Conservation (phyloP, 179 eudicot genomes). For the Silene coronaria region DNA sequence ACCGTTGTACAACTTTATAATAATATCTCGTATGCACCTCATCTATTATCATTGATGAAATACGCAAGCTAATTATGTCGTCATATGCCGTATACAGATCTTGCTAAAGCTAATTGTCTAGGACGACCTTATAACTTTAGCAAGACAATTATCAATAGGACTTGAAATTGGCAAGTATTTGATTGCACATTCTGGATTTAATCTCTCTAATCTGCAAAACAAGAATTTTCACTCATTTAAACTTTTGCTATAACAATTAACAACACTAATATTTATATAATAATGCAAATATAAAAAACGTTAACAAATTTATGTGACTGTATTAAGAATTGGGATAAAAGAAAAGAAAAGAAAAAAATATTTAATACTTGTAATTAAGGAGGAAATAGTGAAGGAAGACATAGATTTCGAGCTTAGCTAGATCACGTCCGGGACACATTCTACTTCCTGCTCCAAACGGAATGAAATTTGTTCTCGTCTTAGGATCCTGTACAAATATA, state of each 20-base stretch:
- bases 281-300: not conserved
- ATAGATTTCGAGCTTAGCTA: conserved; percentile 53
- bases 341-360: not conserved
- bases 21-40: no score
- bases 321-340: not conserved
- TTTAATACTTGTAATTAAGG: conserved; percentile 46
- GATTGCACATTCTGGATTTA: conserved; percentile 23
- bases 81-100: no score
- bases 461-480: conserved; percentile 37
- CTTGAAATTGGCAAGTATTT: conserved; percentile 36
- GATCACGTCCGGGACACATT: conserved; percentile 59
- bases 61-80: no score
- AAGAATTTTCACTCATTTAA: not conserved
- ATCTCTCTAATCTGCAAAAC: conserved; percentile 26
- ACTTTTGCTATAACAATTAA: not conserved
- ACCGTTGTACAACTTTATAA: no score
- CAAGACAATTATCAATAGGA: conserved; percentile 32
- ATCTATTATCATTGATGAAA: no score
- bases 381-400: conserved; percentile 52
- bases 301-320: not conserved
- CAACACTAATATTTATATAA: not conserved
- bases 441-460: conserved; percentile 67
- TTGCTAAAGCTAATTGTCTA: not conserved
- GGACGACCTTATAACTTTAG: conserved; percentile 16
- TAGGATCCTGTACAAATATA: conserved; percentile 34